Evolutionary conservation across 345 rosid species (phyloP), one percentile per base, ranked within the genome.

Genomic region (Lepidium sativum): DNA sequence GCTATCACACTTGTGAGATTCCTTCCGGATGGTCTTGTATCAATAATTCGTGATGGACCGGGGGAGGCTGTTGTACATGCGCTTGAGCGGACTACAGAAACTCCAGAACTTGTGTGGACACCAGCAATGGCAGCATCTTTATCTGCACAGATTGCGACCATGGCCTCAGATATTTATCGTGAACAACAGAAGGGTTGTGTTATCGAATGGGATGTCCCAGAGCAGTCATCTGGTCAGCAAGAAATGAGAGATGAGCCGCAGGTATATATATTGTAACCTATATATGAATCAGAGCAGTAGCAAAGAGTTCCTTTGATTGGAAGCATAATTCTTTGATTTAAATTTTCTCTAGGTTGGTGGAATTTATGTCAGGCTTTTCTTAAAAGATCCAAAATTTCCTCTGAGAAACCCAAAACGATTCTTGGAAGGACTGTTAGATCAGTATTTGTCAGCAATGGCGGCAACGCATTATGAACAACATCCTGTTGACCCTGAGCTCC

Each of bases 61-160:
- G 99, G 99, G 44, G 99, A 94, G 79, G 86, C 96, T 70, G 99
- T 88, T 66, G 87, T 94, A 45, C 84, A 84, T 72, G 87, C 87
- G 4, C 86, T 94, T 69, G 99, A 94, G 51, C 92, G 81, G 74
- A 94, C 96, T 20, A 84, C 96, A 15, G 99, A 94, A 77, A 90
- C 99, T 10, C 97, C 97, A 71, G 96, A 94, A 80, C 96, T 94
- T 69, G 99, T 94, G 49, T 94, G 99, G 99, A 94, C 99, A 67
- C 95, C 97, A 42, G 99, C 97, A 43, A 94, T 94, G 97, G 96
- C 97, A 33, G 84, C 99, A 78, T 94, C 97, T 68, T 80, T 90
- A 70, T 85, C 99, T 56, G 99, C 97, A 39, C 97, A 94, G 75
- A 80, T 94, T 71, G 84, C 92, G 7, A 88, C 99, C 41, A 90